phyloP scores from a whole-genome alignment of 225 moss, liverwort and hornwort species.

The Neckera pumila region DNA sequence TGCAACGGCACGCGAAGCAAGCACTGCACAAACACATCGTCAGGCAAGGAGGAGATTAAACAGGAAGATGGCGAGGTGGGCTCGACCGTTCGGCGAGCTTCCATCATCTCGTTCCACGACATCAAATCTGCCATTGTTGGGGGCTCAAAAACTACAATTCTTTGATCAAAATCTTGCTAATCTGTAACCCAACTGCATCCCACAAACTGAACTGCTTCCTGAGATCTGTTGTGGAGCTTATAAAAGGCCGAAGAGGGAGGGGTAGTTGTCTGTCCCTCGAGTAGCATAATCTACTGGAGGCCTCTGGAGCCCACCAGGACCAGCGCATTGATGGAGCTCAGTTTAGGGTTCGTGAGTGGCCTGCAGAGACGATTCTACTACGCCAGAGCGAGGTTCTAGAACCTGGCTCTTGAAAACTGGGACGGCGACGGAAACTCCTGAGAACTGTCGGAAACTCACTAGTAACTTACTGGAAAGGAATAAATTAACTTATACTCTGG shows the following conservation, averaged over 20 bases:
- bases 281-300: not conserved
- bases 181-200: not conserved
- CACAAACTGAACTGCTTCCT: not conserved
- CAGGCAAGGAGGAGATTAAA: constrained; percentile 46
- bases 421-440: too few species aligned
- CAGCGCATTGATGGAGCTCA: not conserved
- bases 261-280: not conserved
- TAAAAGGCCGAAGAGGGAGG: not conserved
- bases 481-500: too few species aligned
- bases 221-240: not conserved
- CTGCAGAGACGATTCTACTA: not conserved
- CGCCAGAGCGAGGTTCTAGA: not conserved
- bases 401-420: not conserved
- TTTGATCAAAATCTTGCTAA: not conserved
- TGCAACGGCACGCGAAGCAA: constrained; percentile 57
- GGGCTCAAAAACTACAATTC: not conserved
- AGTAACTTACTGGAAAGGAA: not conserved
- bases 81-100: not conserved
- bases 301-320: not conserved
- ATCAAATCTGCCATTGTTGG: not conserved
- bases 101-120: constrained; percentile 16
- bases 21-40: constrained; percentile 72
- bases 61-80: not conserved
- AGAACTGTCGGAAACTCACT: not conserved
- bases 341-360: not conserved